These are phyloP conservation scores for Sclerospora graminicola DNA, from an alignment of 352 stramenopile genomes.

Conservation along the genomic window DNA sequence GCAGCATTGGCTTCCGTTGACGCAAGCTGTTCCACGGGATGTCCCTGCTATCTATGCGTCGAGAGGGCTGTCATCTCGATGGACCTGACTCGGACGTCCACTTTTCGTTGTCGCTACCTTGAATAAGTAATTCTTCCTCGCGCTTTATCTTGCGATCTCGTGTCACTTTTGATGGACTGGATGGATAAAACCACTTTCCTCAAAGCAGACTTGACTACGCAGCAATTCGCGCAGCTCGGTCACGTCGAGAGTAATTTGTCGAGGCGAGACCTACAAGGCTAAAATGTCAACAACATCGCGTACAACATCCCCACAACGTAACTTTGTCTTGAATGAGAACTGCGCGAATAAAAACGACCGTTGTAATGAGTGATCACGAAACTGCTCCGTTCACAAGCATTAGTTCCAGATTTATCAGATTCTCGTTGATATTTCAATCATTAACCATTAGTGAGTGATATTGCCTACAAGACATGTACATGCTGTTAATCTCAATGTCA, in stretches of 20 bases:
- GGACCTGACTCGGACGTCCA: constrained; percentile 13
- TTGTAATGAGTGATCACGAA: too few relatives aligned
- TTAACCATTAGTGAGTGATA: too few relatives aligned
- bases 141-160: constrained; percentile 29
- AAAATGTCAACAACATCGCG: constrained; percentile 12
- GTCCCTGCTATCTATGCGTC: constrained; percentile 20
- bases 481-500: constrained; percentile 4
- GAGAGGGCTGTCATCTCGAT: constrained; percentile 23
- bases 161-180: constrained; percentile 22
- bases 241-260: constrained; percentile 6
- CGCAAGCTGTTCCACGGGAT: constrained; percentile 16
- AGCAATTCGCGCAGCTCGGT: not conserved
- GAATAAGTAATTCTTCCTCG: constrained; percentile 24
- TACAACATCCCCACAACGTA: constrained; percentile 7
- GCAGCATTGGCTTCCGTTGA: constrained; percentile 2
- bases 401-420: too few relatives aligned
- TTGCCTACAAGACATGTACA: too few relatives aligned
- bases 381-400: too few relatives aligned
- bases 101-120: too few relatives aligned
- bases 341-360: constrained; percentile 17
- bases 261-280: constrained; percentile 1
- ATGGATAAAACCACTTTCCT: too few relatives aligned
- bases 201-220: not conserved
- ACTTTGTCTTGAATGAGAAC: constrained; percentile 24
- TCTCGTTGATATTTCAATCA: too few relatives aligned